Evolutionary conservation across 352 stramenopile genomes (phyloP), one percentile per base, ranked within the genome.

Genomic region (Pythium vanterpoolii): DNA sequence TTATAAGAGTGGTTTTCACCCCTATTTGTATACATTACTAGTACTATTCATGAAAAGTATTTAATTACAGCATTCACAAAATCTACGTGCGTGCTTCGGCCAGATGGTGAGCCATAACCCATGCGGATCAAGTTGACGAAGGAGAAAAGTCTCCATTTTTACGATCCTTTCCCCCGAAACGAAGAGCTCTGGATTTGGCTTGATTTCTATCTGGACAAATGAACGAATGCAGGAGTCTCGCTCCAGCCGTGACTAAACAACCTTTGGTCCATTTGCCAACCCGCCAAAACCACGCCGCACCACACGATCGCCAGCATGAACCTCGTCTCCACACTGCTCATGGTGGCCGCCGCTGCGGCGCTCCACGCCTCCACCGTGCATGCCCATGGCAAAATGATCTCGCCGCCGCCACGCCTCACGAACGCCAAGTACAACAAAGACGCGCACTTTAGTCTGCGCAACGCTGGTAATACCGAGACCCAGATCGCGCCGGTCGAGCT

Each of bases 401-500:
- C 39, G 34, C 66, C 66, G 7, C 38, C 36, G 26, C 30, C 34
- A 5, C 66, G 62, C 8, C 26, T 39, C 13, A 49, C 80, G 50
- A 74, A 66, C 46, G 24, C 56, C 43, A 75, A 68, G 42, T 86
- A 79, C 61, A 68, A 57, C 38, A 44, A 40, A 3, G 70, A 81
- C 31, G 72, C 66, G 24, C 51, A 76, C 49, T 72, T 48, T 42
- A 66, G 68, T 1, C 58, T 86, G n/a, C 72, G 68, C n/a, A 62
- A 71, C 14, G 73, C 76, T 9, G 76, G 76, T 16, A 63, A 82
- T 52, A 58, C 70, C 27, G 76, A 86, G 53, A 66, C 78, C 27
- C 46, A 78, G 38, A 76, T 61, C 52, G 69, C 76, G 1, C 73
- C 76, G 6, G 59, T 86, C 26, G 73, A 86, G 52, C 71, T 72